A percentile compares a stretch with the other conserved stretches of the same genome.
phyloP scores from a whole-genome alignment of 2,329 filamentous ascomycete species.

The Neurospora sp. region DNA sequence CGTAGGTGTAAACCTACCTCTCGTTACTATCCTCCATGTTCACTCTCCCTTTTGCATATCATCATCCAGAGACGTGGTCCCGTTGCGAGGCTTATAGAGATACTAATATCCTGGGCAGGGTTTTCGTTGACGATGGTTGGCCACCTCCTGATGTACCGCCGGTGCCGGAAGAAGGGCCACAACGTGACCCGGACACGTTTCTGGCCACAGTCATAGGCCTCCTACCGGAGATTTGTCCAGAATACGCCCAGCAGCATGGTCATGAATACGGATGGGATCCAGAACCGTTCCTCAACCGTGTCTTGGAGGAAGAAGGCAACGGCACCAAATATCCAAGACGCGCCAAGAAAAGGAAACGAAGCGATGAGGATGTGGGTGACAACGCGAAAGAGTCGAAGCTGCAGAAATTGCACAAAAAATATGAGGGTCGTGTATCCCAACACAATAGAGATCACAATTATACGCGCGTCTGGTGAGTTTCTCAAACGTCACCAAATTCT shows the following conservation, averaged over 20 bases:
- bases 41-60: not conserved
- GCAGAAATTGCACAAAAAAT: not conserved
- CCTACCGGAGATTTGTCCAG: constrained; percentile 33
- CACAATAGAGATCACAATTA: constrained; percentile 1
- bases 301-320: constrained; percentile 31
- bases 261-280: constrained; percentile 20
- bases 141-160: not conserved
- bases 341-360: constrained; percentile 26
- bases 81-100: not conserved
- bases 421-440: not conserved
- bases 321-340: constrained; percentile 28
- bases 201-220: not conserved
- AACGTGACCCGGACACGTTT: not conserved
- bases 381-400: constrained; percentile 10
- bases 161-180: not conserved
- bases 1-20: not conserved
- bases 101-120: not conserved
- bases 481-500: not conserved
- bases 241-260: constrained; percentile 25
- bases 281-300: constrained; percentile 24
- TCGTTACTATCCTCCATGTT: not conserved
- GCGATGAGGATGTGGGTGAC: constrained; percentile 10
- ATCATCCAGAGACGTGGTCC: not conserved
- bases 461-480: constrained; percentile 10
- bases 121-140: not conserved